Conservation (phyloP, 257 asterid species). For the Solanum sejunctum region DNA sequence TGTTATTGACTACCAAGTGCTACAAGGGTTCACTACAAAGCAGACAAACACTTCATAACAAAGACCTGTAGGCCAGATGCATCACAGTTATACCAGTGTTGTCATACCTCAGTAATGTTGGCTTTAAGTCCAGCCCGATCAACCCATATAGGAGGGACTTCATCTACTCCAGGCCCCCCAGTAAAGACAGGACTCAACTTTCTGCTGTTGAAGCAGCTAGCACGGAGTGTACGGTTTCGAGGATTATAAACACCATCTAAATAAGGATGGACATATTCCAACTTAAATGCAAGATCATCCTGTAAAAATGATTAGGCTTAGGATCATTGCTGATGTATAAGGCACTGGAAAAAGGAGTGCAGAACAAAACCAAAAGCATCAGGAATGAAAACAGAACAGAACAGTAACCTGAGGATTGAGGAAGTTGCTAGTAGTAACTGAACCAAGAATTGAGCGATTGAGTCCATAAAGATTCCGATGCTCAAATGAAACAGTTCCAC, state of each 20-base stretch:
- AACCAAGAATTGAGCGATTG: conserved; percentile 90
- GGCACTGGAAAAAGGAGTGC: background rate
- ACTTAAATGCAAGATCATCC: conserved; percentile 97
- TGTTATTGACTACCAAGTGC: background rate
- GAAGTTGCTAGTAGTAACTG: conserved; percentile 93
- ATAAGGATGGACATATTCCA: conserved; percentile 92
- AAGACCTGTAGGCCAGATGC: background rate
- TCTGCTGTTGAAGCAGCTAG: conserved; percentile 93
- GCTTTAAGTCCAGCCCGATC: conserved; percentile 93
- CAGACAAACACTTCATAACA: background rate
- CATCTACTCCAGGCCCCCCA: conserved; percentile 97
- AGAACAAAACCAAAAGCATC: background rate
- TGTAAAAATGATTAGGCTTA: conserved; percentile 8
- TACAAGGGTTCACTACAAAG: background rate
- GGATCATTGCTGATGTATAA: background rate
- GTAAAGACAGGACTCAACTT: conserved; percentile 96
- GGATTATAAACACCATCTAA: conserved; percentile 82
- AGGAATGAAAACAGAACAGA: background rate
- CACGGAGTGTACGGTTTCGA: conserved; percentile 80
- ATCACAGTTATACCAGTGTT: background rate
- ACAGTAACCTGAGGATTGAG: conserved; percentile 82
- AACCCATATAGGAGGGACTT: conserved; percentile 96
- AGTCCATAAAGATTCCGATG: conserved; percentile 85
- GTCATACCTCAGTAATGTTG: conserved; percentile 71
- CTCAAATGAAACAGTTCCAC: conserved; percentile 97